Percentiles rank a stretch among this genome's conserved stretches.
Conservation (phyloP, 495 filamentous ascomycete species). For the Daldinia childiae region DNA sequence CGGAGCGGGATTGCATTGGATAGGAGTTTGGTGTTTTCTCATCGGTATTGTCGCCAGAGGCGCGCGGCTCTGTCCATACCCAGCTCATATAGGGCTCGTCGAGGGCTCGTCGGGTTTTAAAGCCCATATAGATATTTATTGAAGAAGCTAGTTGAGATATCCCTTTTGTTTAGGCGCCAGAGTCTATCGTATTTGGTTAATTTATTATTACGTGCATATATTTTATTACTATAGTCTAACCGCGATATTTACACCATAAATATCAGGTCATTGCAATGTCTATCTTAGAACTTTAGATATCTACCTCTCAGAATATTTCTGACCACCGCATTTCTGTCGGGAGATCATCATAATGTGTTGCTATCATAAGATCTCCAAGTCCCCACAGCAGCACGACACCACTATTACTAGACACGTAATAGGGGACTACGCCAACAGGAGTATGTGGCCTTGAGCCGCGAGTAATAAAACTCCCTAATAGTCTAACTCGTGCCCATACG, state of each 20-base stretch:
- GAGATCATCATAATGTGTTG: background rate
- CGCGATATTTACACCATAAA: background rate
- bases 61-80: conserved; percentile 31
- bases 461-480: background rate
- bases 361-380: background rate
- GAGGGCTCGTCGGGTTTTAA: conserved; percentile 7
- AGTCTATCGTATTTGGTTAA: conserved; percentile 1
- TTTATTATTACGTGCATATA: background rate
- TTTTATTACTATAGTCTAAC: background rate
- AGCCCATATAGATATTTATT: conserved; percentile 32
- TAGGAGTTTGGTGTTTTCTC: conserved; percentile 36
- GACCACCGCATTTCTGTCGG: background rate
- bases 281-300: background rate
- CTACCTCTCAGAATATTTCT: background rate
- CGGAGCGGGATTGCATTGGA: conserved; percentile 36
- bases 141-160: conserved; percentile 39
- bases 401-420: background rate
- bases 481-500: background rate
- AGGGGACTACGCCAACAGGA: background rate
- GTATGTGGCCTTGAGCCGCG: background rate
- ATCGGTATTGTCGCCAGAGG: conserved; percentile 24
- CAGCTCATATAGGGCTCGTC: conserved; percentile 18
- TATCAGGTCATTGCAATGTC: background rate
- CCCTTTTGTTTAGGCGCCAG: conserved; percentile 11
- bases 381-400: background rate